phyloP scores from a whole-genome alignment of 805 yeast species.

The Zygosaccharomyces siamensis region DNA sequence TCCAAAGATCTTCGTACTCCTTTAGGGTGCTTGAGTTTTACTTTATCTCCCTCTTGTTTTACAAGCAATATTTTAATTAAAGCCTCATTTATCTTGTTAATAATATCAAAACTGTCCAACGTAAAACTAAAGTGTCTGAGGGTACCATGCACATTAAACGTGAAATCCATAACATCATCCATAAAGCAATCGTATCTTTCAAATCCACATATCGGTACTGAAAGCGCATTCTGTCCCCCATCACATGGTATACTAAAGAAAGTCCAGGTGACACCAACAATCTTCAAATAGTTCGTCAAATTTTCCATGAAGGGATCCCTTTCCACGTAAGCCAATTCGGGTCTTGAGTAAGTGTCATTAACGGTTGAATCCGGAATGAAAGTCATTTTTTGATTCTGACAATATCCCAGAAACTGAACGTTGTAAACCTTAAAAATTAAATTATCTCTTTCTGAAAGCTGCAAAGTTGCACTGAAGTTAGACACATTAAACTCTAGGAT shows the following conservation, averaged over 20 bases:
- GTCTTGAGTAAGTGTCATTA: constrained; percentile 7
- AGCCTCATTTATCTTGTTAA: constrained; percentile 16
- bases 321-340: constrained; percentile 12
- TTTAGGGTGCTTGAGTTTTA: neutral
- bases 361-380: constrained; percentile 4
- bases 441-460: constrained; percentile 19
- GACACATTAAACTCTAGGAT: constrained; percentile 24
- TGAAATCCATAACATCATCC: constrained; percentile 14
- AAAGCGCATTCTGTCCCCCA: constrained; percentile 7
- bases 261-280: constrained; percentile 22
- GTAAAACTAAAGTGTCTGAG: constrained; percentile 26
- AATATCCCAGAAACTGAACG: constrained; percentile 18
- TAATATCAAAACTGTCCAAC: constrained; percentile 22
- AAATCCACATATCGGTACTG: constrained; percentile 27
- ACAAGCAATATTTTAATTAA: constrained; percentile 3
- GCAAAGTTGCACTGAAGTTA: constrained; percentile 24
- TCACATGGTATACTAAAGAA: constrained; percentile 15
- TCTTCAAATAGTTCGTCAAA: constrained; percentile 22
- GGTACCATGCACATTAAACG: constrained; percentile 22
- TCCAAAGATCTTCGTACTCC: neutral
- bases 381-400: constrained; percentile 9
- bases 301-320: constrained; percentile 14
- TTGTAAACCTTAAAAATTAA: constrained; percentile 24
- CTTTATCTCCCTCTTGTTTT: neutral
- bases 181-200: constrained; percentile 30